These are phyloP conservation scores for Cunninghamia lanceolata DNA, from an alignment of 75 land plant genomes.

Conservation along the genomic window DNA sequence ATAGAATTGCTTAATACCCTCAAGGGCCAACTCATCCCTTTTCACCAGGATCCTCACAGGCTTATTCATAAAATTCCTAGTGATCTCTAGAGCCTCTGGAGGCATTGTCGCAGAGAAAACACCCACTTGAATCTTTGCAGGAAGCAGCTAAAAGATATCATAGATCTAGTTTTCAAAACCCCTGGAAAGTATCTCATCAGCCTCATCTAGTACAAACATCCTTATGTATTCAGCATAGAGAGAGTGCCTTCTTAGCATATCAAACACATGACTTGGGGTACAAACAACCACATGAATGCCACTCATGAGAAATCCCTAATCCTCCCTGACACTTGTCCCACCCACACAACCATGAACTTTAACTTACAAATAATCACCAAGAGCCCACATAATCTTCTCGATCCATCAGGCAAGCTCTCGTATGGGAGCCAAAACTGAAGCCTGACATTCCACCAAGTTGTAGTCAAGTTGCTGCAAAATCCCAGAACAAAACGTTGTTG, in stretches of 20 bases:
- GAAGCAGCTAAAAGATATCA: conserved; percentile 53
- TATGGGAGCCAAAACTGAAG: conserved; percentile 74
- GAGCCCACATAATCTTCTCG: conserved; percentile 83
- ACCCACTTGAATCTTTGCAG: too few relatives aligned
- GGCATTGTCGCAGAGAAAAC: conserved; percentile 62
- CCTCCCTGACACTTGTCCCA: conserved; percentile 69
- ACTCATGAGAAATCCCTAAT: conserved; percentile 56
- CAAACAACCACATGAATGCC: conserved; percentile 91
- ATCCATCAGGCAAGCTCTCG: conserved; percentile 78
- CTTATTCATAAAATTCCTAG: conserved; percentile 60
- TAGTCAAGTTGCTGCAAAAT: conserved; percentile 63
- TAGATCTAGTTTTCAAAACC: too few relatives aligned
- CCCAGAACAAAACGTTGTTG: conserved; percentile 86
- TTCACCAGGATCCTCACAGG: too few relatives aligned
- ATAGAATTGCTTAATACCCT: conserved; percentile 66
- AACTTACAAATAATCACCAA: conserved; percentile 74
- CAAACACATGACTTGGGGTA: too few relatives aligned
- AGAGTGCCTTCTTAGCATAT: too few relatives aligned
- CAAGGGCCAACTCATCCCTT: conserved; percentile 55
- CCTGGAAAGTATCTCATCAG: too few relatives aligned
- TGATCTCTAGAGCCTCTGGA: conserved; percentile 54
- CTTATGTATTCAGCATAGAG: too few relatives aligned
- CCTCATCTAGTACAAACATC: too few relatives aligned
- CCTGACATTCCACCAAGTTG: too few relatives aligned
- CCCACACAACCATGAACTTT: conserved; percentile 83